These are phyloP conservation scores for Leccinum ochraceum DNA, from an alignment of 768 basidiomycete genomes.

Conservation along the genomic window DNA sequence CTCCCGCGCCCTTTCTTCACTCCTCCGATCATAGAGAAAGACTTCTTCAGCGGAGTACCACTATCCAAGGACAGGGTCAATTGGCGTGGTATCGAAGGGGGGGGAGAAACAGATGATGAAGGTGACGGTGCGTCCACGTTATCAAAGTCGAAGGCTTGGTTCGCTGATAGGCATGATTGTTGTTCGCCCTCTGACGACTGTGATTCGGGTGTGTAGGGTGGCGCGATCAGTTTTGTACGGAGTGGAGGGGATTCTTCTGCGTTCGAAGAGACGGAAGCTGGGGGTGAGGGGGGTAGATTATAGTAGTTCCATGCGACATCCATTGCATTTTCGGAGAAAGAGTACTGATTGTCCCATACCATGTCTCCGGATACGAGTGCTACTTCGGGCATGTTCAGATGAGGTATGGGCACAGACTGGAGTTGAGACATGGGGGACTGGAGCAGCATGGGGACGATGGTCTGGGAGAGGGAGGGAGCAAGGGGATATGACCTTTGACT, in stretches of 20 bases:
- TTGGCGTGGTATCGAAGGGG: slow-evolving; percentile 32
- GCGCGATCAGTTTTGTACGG: slow-evolving; percentile 49
- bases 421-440: slow-evolving; percentile 21
- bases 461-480: slow-evolving; percentile 12
- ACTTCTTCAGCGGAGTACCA: slow-evolving; percentile 31
- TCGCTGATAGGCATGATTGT: slow-evolving; percentile 63
- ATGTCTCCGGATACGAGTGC: slow-evolving; percentile 52
- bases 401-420: slow-evolving; percentile 51
- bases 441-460: slow-evolving; percentile 12
- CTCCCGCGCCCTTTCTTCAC: slow-evolving; percentile 50
- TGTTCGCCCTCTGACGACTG: slow-evolving; percentile 45
- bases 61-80: slow-evolving; percentile 38
- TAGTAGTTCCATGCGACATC: slow-evolving; percentile 53
- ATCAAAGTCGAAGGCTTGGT: slow-evolving; percentile 67
- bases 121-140: slow-evolving; percentile 33
- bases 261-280: slow-evolving; percentile 46
- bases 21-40: slow-evolving; percentile 47
- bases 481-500: slow-evolving; percentile 22
- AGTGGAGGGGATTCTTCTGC: slow-evolving; percentile 48
- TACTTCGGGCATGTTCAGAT: slow-evolving; percentile 58
- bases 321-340: slow-evolving; percentile 37
- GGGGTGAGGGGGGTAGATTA: slow-evolving; percentile 50
- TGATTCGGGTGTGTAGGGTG: slow-evolving; percentile 47
- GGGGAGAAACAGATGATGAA: slow-evolving; percentile 34
- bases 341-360: slow-evolving; percentile 47